Evolutionary conservation across 192 early-diverging fungal genomes (phyloP), one percentile per base, ranked within the genome.

Genomic region (Coemansia umbellata): DNA sequence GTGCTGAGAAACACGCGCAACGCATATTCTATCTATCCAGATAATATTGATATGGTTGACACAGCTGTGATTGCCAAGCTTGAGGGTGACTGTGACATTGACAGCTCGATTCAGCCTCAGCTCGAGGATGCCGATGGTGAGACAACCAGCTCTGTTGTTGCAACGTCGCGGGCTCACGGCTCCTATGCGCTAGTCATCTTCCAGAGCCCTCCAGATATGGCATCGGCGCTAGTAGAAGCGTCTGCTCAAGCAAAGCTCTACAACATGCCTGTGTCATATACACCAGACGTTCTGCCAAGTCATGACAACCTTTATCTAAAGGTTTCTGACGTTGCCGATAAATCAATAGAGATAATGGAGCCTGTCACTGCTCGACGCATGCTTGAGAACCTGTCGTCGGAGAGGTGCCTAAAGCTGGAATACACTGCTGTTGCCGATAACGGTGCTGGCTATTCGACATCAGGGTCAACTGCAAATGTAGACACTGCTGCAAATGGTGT

Each of bases 321-420:
- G 5, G 28, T 55, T 3, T 27, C 50, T 1, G 63, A 70, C 45
- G 59, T 78, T 53, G 68, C 68, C 18, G 69, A 64, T 53, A 78
- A 78, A 50, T 78, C 74, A 8, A 60, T 78, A 33, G 74, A 78
- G 69, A 78, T 78, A 26, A 78, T 78, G 74, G 74, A 78, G 69
- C 74, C 74, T 9, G 74, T 78, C 14, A 78, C 74, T 28, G 74
- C 74, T 13, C 63, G 74, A n/a, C 63, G 69, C 50, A 78, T 78
- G 74, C 60, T 78, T 26, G 69, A 78, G 44, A 76, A 76, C 39
- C 31, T 76, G 57, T 55, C 73, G 6, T 58, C 62, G 1, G 73
- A 76, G 60, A 56, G 61, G 11, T 76, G 73, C 55, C 42, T 45
- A n/a, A 63, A 55, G 40, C 40, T 56, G 33, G 47, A 55, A 21